Base-by-base conservation (phyloP, 768 basidiomycete genomes). In the Macrolepiota albuminosa region DNA sequence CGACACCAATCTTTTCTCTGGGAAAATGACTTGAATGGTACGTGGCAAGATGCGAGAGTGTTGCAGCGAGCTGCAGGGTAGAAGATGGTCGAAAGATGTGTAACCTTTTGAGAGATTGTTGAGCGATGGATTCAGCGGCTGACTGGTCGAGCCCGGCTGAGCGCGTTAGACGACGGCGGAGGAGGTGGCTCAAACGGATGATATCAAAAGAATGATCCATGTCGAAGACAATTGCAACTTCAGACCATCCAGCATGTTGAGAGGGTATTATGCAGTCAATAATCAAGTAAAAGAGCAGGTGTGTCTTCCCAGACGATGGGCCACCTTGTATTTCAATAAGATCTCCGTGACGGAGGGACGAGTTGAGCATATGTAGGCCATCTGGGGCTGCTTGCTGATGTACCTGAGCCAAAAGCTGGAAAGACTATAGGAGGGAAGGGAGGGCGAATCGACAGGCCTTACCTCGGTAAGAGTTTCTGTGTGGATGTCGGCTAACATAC, bases 271-370 rank as follows among this genome's bases (percentile, higher is more conserved):
- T 75, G 64, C 87, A 85, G 24, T 76, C 78, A 13, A 83, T 71
- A 31, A 89, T 69, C 52, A 91, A 70, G 67, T 83, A 80, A 68
- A 88, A 88, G 31, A 92, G 72, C n/a, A 95, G 73, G 63, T 88
- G 87, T 2, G 89, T 87, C 73, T 94, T 95, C 33, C 90, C 92
- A 6, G 87, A 84, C 31, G 78, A 81, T 4, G 91, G 76, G 2
- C 85, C 81, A 2, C 92, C 92, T 71, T 92, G 87, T 24, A 95
- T 77, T 71, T 91, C 87, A 63, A 93, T 73, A 43, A 89, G 78
- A 69, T 91, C 86, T 39, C 87, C 87, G 49, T 77, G 75, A 71
- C 64, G 21, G 64, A 65, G 26, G 63, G 57, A 51, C 51, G 54
- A 56, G 54, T 16, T 26, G 16, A 53, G 16, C 16, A 26, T 37